phyloP scores from a whole-genome alignment of 768 basidiomycete genomes.

The Panaeolus papilionaceus region DNA sequence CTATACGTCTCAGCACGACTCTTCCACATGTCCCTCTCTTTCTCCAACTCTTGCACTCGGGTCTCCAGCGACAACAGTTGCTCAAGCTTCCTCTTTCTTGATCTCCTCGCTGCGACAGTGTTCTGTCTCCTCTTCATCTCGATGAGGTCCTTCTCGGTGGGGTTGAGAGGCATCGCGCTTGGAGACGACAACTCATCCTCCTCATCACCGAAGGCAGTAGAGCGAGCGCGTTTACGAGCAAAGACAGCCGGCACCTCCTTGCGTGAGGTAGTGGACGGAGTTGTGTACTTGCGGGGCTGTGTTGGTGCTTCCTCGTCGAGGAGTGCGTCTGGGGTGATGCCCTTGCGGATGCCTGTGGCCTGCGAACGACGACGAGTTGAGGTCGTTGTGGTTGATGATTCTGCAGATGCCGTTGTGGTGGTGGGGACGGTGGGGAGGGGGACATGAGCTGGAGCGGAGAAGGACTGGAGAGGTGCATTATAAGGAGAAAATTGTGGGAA shows the following conservation, averaged over 20 bases:
- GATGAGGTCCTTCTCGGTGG: slow-evolving; percentile 69
- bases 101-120: slow-evolving; percentile 83
- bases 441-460: slow-evolving; percentile 36
- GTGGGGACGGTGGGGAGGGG: slow-evolving; percentile 19
- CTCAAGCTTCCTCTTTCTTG: slow-evolving; percentile 79
- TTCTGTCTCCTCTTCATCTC: slow-evolving; percentile 86
- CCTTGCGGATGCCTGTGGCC: slow-evolving; percentile 56
- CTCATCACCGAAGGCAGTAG: slow-evolving; percentile 51
- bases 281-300: slow-evolving; percentile 75
- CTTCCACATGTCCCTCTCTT: slow-evolving; percentile 63
- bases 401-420: slow-evolving; percentile 2
- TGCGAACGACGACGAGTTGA: slow-evolving; percentile 25
- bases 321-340: slow-evolving; percentile 62
- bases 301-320: slow-evolving; percentile 81
- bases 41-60: slow-evolving; percentile 64
- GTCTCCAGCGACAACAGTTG: slow-evolving; percentile 37
- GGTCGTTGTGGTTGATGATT: slow-evolving; percentile 24
- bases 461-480: slow-evolving; percentile 33
- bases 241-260: slow-evolving; percentile 81
- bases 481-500: slow-evolving; percentile 26
- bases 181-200: slow-evolving; percentile 54
- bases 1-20: slow-evolving; percentile 44
- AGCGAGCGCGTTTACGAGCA: slow-evolving; percentile 57
- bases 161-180: slow-evolving; percentile 44
- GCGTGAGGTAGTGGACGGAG: slow-evolving; percentile 76